Base-by-base conservation (phyloP, 306 rosid species). In the Sicyos baderoa region DNA sequence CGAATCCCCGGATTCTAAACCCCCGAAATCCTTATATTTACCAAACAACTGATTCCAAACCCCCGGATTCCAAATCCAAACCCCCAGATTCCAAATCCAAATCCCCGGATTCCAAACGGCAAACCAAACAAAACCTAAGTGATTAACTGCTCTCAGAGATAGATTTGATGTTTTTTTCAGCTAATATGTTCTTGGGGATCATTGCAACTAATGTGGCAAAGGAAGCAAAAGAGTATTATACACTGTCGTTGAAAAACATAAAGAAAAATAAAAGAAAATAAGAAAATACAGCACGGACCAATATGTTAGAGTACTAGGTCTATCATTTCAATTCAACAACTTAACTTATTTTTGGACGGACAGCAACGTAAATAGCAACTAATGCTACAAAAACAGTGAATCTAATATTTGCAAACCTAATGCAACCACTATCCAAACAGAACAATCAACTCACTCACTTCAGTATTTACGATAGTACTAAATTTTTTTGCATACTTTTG, bases 381-480 rank as follows among this genome's bases (percentile, higher is more conserved):
- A 70, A 18, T 19, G 63, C 72, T 53, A 77, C 64, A 58, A 75
- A 25, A 73, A 76, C 79, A 55, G 53, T 68, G 60, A 70, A 72
- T 69, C 81, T 80, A 68, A 69, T 70, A 72, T 80, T 72, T 74
- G 68, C 81, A 73, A 70, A 80, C 65, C 76, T 82, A 75, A 51
- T 55, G 49, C 71, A 51, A 74, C 86, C 76, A n/a, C 86, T 67
- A 64, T 51, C 21, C 85, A 80, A 73, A 71, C 79, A 78, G 71
- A 80, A 78, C 79, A 78, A 74, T 45, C 53, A 54, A 61, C 70
- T 76, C 40, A 72, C 56, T 44, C 55, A 65, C 64, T 55, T 55
- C 58, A 45, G 70, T 54, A 72, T 80, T 54, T 51, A 70, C 70
- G 57, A 68, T 18, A 45, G 64, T 56, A 53, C 25, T 67, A 40